phyloP scores from a whole-genome alignment of 2,329 filamentous ascomycete species.

The Fusarium beomiforme region DNA sequence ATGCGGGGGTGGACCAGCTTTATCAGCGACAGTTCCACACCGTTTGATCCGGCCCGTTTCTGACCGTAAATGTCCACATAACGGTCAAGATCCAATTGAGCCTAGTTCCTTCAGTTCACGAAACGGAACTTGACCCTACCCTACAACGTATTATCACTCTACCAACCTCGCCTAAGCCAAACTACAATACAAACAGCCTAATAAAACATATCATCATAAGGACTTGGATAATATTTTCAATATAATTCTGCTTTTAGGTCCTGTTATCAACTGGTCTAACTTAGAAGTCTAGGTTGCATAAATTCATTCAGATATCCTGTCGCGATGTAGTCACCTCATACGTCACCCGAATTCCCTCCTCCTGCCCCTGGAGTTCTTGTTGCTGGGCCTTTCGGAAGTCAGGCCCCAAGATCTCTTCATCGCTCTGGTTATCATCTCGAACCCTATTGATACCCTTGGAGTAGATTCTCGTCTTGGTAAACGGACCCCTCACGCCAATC shows the following conservation, averaged over 20 bases:
- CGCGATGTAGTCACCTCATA: not conserved
- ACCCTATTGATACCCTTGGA: not conserved
- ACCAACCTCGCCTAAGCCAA: not conserved
- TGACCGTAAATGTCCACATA: not conserved
- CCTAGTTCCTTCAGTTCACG: too few species aligned
- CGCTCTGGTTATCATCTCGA: slow-evolving; percentile 26
- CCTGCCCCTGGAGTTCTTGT: not conserved
- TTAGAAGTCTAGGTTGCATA: too few species aligned
- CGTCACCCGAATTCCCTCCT: not conserved
- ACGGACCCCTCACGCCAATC: slow-evolving; percentile 7
- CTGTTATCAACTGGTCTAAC: too few species aligned
- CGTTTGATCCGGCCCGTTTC: not conserved
- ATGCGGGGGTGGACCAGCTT: not conserved
- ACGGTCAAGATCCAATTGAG: not conserved
- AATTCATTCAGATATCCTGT: not conserved
- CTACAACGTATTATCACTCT: too few species aligned
- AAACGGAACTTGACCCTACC: too few species aligned
- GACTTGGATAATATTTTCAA: too few species aligned
- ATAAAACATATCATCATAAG: too few species aligned
- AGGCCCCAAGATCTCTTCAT: slow-evolving; percentile 35
- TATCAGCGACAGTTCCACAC: not conserved
- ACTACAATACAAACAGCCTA: too few species aligned
- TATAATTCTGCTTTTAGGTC: too few species aligned
- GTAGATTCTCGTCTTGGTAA: slow-evolving; percentile 18
- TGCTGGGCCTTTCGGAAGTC: slow-evolving; percentile 23